Conservation (phyloP, 345 rosid species). For the Populus ilicifolia region DNA sequence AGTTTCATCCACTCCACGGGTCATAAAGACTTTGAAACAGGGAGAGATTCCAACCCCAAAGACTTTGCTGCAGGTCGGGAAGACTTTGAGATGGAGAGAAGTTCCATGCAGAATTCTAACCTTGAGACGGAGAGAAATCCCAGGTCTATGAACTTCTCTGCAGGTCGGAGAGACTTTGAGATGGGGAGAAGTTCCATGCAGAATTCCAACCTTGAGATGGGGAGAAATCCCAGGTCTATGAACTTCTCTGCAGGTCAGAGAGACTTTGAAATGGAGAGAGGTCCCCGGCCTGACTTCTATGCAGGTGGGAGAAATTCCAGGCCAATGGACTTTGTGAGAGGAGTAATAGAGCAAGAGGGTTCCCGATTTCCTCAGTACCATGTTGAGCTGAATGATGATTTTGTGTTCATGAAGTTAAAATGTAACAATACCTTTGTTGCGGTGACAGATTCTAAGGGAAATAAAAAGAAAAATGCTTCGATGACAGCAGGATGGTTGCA, state of each 20-base stretch:
- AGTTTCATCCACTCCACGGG: slow-evolving; percentile 32
- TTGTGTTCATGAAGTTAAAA: slow-evolving; percentile 64
- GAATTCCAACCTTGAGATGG: not conserved
- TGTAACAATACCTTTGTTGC: slow-evolving; percentile 76
- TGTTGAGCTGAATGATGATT: slow-evolving; percentile 52
- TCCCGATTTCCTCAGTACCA: slow-evolving; percentile 20
- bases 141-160: not conserved
- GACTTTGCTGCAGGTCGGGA: not conserved
- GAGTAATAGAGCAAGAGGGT: slow-evolving; percentile 41
- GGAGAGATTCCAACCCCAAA: not conserved
- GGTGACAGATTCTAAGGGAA: slow-evolving; percentile 77
- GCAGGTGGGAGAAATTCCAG: slow-evolving; percentile 9
- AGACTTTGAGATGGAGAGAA: not conserved
- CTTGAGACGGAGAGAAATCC: not conserved
- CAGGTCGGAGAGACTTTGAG: not conserved
- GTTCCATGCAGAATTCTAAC: not conserved
- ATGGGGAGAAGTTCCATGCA: not conserved
- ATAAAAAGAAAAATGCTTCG: slow-evolving; percentile 46
- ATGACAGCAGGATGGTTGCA: slow-evolving; percentile 51
- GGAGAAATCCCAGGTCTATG: not conserved
- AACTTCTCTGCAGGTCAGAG: not conserved
- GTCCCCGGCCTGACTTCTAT: slow-evolving; percentile 1
- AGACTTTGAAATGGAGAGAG: not conserved
- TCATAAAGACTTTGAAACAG: slow-evolving; percentile 15
- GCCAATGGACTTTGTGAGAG: slow-evolving; percentile 40